Base-by-base conservation (phyloP, 2,329 filamentous ascomycete species). In the Apiospora aurea region DNA sequence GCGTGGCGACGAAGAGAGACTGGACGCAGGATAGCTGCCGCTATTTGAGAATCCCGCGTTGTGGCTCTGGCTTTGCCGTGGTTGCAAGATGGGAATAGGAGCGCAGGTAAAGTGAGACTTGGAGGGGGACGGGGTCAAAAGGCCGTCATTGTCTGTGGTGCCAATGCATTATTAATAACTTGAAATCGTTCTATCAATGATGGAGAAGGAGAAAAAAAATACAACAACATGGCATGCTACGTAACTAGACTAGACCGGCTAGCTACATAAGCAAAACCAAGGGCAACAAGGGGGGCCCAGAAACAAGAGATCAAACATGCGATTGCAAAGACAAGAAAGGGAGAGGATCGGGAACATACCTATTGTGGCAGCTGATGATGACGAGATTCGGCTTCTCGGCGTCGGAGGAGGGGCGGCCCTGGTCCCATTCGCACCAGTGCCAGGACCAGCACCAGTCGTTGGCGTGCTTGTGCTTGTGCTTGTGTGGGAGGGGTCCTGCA, bases 1-100 rank as follows among this genome's bases (percentile, higher is more conserved):
- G 71, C 83, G 84, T 18, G 86, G 84, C 29, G 85, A 86, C 11
- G 78, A 77, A 72, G 77, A 74, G 70, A 78, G 75, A 24, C 75
- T 73, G 34, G 73, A 51, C 18, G 57, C 18, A 41, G 34, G 34
- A n/a, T 38, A 41, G 57, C 57, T 64, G 21, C 57, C 41, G 21
- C 41, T 64, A 64, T 41, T 74, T 44, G 71, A 72, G 44, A 26
- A n/a, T n/a, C 24, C 46, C 44, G 43, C 29, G 34, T 47, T 47
- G 44, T n/a, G 21, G 46, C 46, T 49, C 18, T 43, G 68, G 43
- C 29, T 47, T 41, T 69, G 68, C 10, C 8, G 34, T 21, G n/a
- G 47, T 41, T 51, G 47, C 16, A 53, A 38, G 34, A 41, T 41
- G 47, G 47, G 68, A 18, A 69, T 41, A 26, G 68, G 68, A 41